These are phyloP conservation scores for Oidium heveae DNA, from an alignment of 2,329 filamentous ascomycete species.

Conservation along the genomic window DNA sequence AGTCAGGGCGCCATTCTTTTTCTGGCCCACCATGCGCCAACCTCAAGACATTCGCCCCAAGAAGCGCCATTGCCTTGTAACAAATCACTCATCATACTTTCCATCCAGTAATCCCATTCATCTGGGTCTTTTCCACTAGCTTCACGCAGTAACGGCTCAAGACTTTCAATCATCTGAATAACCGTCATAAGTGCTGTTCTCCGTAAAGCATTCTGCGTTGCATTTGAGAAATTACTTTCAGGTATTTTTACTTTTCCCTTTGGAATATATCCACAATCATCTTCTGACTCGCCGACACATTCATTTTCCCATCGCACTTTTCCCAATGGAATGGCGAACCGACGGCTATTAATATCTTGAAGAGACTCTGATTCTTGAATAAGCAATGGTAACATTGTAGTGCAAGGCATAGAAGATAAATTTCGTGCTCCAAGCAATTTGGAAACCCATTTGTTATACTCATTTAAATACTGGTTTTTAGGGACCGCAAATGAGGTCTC, in stretches of 20 bases:
- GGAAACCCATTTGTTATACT: conserved; percentile 64
- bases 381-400: conserved; percentile 48
- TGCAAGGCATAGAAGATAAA: conserved; percentile 52
- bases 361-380: conserved; percentile 57
- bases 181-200: conserved; percentile 60
- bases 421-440: conserved; percentile 48
- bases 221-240: conserved; percentile 8
- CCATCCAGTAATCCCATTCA: conserved; percentile 80
- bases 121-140: conserved; percentile 68
- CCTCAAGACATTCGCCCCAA: conserved; percentile 65
- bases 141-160: conserved; percentile 64
- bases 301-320: conserved; percentile 75
- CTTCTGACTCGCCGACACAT: conserved; percentile 35
- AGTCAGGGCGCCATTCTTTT: conserved; percentile 32
- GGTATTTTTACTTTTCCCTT: conserved; percentile 12
- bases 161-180: conserved; percentile 58
- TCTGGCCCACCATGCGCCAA: conserved; percentile 72
- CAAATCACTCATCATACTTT: conserved; percentile 65
- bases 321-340: conserved; percentile 66
- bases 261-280: conserved; percentile 14
- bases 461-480: conserved; percentile 56
- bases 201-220: conserved; percentile 47
- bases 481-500: conserved; percentile 62
- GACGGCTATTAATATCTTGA: conserved; percentile 41
- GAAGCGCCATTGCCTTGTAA: conserved; percentile 54